Evolutionary conservation across 495 filamentous ascomycete species (phyloP).

Genomic region (Lineolata rhizophorae): DNA sequence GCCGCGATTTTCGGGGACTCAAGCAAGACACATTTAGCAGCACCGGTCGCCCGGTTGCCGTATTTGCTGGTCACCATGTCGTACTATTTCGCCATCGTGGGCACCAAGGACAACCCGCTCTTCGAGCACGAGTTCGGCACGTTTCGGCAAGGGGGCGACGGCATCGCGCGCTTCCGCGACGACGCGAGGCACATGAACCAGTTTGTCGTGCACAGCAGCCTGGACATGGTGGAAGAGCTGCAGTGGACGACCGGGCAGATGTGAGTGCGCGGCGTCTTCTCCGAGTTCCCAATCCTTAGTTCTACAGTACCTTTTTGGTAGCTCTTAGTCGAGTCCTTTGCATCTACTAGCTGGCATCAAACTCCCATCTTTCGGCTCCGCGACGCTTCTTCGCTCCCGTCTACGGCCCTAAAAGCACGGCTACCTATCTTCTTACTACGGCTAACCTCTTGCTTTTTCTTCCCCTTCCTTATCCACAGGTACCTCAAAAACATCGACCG

Average conservation of each 20-base stretch:
- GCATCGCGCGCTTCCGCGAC: slow-evolving; percentile 63
- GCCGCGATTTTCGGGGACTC: too few relatives aligned
- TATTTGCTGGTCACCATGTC: slow-evolving; percentile 66
- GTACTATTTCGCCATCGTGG: slow-evolving; percentile 91
- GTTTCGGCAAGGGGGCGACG: slow-evolving; percentile 82
- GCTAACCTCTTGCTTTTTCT: background rate
- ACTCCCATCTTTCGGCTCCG: too few relatives aligned
- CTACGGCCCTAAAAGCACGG: too few relatives aligned
- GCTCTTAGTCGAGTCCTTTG: too few relatives aligned
- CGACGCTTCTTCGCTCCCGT: too few relatives aligned
- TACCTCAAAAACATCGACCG: slow-evolving; percentile 91
- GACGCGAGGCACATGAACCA: slow-evolving; percentile 86
- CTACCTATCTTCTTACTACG: too few relatives aligned
- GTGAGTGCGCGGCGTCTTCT: too few relatives aligned
- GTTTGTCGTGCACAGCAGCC: slow-evolving; percentile 78
- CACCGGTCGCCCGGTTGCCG: too few relatives aligned
- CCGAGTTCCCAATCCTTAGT: too few relatives aligned
- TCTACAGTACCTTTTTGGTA: too few relatives aligned
- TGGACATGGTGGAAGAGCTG: slow-evolving; percentile 87
- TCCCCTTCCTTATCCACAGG: slow-evolving; percentile 23
- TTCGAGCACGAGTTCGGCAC: slow-evolving; percentile 95
- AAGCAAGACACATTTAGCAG: too few relatives aligned
- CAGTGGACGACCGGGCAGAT: slow-evolving; percentile 73
- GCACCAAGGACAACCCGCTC: slow-evolving; percentile 79
- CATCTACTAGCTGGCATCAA: too few relatives aligned